Evolutionary conservation across 108 stramenopile genomes (phyloP).

Genomic region (Nitzschia inconspicua): DNA sequence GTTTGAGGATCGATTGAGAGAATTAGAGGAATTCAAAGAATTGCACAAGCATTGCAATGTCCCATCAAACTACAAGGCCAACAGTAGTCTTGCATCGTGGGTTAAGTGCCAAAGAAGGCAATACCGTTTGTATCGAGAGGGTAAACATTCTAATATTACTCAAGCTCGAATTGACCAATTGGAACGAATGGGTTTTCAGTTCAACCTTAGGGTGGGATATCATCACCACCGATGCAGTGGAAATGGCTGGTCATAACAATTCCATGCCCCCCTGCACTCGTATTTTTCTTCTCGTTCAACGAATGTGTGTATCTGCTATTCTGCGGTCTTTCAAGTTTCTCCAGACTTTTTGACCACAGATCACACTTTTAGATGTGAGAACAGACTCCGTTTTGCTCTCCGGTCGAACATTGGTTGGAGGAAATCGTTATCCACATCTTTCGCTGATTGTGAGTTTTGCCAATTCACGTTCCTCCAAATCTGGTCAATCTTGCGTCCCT

Average conservation of each 20-base stretch:
- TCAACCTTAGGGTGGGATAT: slow-evolving; percentile 18
- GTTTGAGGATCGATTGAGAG: slow-evolving; percentile 14
- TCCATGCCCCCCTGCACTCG: not conserved
- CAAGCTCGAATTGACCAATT: slow-evolving; percentile 43
- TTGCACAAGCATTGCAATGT: slow-evolving; percentile 28
- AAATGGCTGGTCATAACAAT: too few relatives aligned
- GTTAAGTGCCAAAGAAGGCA: slow-evolving; percentile 60
- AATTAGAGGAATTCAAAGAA: slow-evolving; percentile 27
- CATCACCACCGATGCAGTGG: too few relatives aligned
- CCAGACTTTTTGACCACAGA: too few relatives aligned
- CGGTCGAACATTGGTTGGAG: too few relatives aligned
- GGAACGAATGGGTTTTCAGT: slow-evolving; percentile 48
- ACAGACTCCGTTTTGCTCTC: too few relatives aligned
- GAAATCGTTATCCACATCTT: too few relatives aligned
- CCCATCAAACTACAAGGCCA: slow-evolving; percentile 21
- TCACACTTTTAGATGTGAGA: too few relatives aligned
- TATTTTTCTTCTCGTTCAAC: too few relatives aligned
- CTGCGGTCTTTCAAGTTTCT: too few relatives aligned
- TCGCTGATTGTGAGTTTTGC: too few relatives aligned
- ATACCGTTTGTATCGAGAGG: slow-evolving; percentile 43
- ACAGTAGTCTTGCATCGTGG: slow-evolving; percentile 48
- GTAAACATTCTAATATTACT: slow-evolving; percentile 50
- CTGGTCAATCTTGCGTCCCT: too few relatives aligned
- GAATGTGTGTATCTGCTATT: not conserved
- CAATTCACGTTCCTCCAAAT: too few relatives aligned